phyloP scores from a whole-genome alignment of 164 flowering plant species.

The Vitis amurensis region DNA sequence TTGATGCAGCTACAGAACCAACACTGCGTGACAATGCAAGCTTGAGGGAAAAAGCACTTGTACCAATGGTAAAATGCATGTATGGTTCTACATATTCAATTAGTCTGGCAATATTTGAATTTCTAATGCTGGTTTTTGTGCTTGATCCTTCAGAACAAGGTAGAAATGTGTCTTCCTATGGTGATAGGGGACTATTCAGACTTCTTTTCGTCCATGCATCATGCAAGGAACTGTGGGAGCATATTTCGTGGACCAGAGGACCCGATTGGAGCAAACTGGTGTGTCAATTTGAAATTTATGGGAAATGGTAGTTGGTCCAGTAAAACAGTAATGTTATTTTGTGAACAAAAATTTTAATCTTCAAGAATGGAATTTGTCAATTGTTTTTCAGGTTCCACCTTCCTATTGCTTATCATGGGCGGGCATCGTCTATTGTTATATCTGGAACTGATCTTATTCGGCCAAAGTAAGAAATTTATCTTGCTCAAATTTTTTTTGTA shows the following conservation, averaged over 20 bases:
- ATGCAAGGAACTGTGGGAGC: constrained; percentile 88
- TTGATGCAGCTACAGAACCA: constrained; percentile 70
- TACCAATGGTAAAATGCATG: constrained; percentile 59
- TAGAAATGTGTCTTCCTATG: constrained; percentile 78
- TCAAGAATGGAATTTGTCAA: too few relatives aligned
- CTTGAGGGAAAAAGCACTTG: constrained; percentile 69
- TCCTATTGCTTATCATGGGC: constrained; percentile 98
- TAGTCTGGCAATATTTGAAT: neutral
- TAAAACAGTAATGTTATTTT: too few relatives aligned
- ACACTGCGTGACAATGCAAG: constrained; percentile 70
- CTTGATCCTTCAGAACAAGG: constrained; percentile 47
- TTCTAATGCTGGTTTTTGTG: neutral
- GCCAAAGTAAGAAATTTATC: constrained; percentile 59
- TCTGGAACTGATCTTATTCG: constrained; percentile 88
- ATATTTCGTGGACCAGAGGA: constrained; percentile 90
- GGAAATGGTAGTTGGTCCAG: neutral
- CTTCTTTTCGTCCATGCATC: constrained; percentile 88
- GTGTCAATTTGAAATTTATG: constrained; percentile 13
- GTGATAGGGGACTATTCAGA: constrained; percentile 90
- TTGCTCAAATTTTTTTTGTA: neutral
- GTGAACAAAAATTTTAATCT: too few relatives aligned
- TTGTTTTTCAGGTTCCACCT: constrained; percentile 73
- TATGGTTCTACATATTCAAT: neutral
- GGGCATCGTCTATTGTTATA: constrained; percentile 89
- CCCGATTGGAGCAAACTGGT: constrained; percentile 80